Percentiles rank a stretch among this genome's conserved stretches.
Conservation (phyloP, 257 asterid genomes). For the Gardenia jasminoides region DNA sequence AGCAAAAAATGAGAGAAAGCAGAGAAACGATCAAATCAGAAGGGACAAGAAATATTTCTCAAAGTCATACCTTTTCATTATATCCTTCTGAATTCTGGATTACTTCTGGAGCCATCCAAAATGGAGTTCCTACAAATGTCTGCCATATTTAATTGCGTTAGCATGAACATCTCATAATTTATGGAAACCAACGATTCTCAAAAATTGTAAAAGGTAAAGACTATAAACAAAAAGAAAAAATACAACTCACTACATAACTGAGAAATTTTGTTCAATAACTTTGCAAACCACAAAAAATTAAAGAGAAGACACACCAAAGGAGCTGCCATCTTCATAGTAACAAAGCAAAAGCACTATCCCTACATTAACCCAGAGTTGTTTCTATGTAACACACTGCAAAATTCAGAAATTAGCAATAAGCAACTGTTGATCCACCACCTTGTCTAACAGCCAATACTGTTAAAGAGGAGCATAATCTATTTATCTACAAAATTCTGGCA, state of each 20-base stretch:
- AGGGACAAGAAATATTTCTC: constrained; percentile 3
- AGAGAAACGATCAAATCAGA: constrained; percentile 1
- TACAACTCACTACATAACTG: not conserved
- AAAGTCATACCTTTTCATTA: constrained; percentile 78
- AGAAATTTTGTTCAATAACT: not conserved
- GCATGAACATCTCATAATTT: constrained; percentile 19
- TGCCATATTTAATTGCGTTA: constrained; percentile 60
- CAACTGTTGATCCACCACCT: not conserved
- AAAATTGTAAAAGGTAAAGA: not conserved
- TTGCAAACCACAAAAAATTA: not conserved
- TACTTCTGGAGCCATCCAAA: constrained; percentile 99
- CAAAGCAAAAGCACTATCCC: not conserved
- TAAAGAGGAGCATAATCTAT: not conserved
- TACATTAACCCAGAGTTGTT: not conserved
- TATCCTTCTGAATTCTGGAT: constrained; percentile 98
- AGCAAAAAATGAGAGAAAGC: not conserved
- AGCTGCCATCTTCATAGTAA: not conserved
- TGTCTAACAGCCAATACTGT: too few relatives aligned
- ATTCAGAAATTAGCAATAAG: not conserved
- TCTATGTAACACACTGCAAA: not conserved
- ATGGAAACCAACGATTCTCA: not conserved
- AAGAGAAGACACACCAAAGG: not conserved
- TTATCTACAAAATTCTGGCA: not conserved
- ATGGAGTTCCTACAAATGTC: constrained; percentile 99
- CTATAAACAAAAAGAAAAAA: not conserved